Evolutionary conservation across 1,284 basidiomycete species (phyloP), one percentile per base, ranked within the genome.

Genomic region (Phellinidium pouzarii): DNA sequence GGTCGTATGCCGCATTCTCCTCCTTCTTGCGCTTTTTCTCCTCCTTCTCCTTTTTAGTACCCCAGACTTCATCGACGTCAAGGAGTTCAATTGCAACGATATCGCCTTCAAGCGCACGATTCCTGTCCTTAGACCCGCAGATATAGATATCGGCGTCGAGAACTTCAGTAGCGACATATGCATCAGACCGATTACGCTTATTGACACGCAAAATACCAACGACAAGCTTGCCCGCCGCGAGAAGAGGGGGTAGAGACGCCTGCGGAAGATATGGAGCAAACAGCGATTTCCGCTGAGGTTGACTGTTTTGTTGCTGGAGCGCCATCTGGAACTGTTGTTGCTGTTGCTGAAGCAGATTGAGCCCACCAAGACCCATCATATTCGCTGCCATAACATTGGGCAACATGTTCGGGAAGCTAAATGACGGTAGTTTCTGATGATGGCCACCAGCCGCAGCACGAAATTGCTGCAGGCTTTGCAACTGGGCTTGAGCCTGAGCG

Each of bases 21-120:
- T 99, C 96, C 80, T 99, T 99, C 72, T 96, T 96, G 65, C 93
- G 80, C 77, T 97, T 97, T 83, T 99, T 99, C 75, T 99, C 96
- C 68, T 99, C 95, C 74, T 99, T 99, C 74, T 99, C 96, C 74
- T 98, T 98, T 78, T 99, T 99, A 12, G 94, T 96, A 19, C 87
- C 86, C 96, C 96, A 98, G 6, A 99, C 95, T 70, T 96, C 94
- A 64, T 96, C 93, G 22, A 95, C 95, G 61, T 99, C 95, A 55
- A 99, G 80, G 42, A 99, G 80, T 69, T 99, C 96, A 36, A 99
- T 92, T 23, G 96, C 96, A 54, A 99, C 96, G 54, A 99, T 94
- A 66, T 99, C 96, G 37, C 96, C 96, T 67, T 99, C 96, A 40
- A 99, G 78, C 29, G 96, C 96, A 61, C 96, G 87, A 68, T 99